Evolutionary conservation across 148 eudicot species (phyloP), one percentile per base, ranked within the genome.

Genomic region (Amaranthus hypochondriacus): DNA sequence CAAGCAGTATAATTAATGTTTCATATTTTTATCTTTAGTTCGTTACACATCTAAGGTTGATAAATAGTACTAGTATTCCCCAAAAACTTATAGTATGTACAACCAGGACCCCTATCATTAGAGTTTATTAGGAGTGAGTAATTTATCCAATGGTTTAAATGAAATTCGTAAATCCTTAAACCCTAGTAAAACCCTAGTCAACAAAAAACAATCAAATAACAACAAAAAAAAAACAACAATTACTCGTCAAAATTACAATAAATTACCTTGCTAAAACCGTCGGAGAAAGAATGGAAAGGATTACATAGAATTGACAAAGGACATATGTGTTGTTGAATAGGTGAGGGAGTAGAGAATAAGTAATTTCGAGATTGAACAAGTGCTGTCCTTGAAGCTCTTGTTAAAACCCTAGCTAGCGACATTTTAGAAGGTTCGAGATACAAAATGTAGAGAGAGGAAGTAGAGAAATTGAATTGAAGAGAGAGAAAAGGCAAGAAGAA

Each of bases 321-420:
- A 44, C 51, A 54, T 54, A 71, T 80, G 62, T 73, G 81, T 44
- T 66, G 82, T 3, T n/a, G 78, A 50, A 51, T 39, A 0, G 46
- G 77, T 15, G 66, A 61, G 9, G 83, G 76, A 59, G 81, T 69
- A 51, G 75, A 73, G 74, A 75, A 79, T 48, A 75, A 73, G 71
- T 73, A 58, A 74, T 59, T 76, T 18, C 84, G 83, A 75, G 69
- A 83, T 67, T 81, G 90, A 60, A 81, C 64, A 18, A 82, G 58
- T 8, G 82, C 66, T 60, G 76, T 71, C 66, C 81, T 81, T 7
- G 90, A 83, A 50, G 87, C 47, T 67, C 88, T 81, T 18, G 83
- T 53, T 3, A 91, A 63, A 72, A 83, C 76, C 82, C 87, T 85
- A 9, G 81, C 49, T 10, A 90, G 48, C 67, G 87, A 80, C 96